Percentiles rank a stretch among this genome's conserved stretches.
Evolutionary conservation across 2,329 filamentous ascomycete species (phyloP).

Genomic region (Cercospora janseana): DNA sequence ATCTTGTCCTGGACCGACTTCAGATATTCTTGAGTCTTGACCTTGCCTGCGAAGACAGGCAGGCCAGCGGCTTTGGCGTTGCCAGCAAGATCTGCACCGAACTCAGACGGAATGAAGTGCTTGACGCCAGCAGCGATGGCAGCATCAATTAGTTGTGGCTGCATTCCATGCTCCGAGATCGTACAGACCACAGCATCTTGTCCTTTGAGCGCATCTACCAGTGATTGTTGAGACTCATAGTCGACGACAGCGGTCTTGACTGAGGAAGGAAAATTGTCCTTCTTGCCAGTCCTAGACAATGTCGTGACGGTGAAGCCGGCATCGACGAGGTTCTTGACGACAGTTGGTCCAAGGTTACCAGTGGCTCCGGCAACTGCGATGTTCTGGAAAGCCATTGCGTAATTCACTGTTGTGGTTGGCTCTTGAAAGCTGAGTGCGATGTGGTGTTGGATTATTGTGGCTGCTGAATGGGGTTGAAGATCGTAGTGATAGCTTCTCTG

Average conservation of each 20-base stretch:
- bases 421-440: background rate
- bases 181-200: constrained; percentile 39
- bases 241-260: constrained; percentile 44
- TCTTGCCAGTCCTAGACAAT: constrained; percentile 47
- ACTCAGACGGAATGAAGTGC: constrained; percentile 44
- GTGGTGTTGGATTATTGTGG: background rate
- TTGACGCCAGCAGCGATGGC: constrained; percentile 40
- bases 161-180: constrained; percentile 16
- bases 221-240: constrained; percentile 46
- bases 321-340: constrained; percentile 45
- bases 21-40: constrained; percentile 39
- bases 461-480: background rate
- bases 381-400: constrained; percentile 23
- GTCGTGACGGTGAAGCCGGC: constrained; percentile 46
- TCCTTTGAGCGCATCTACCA: constrained; percentile 38
- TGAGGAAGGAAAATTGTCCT: constrained; percentile 41
- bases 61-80: constrained; percentile 35
- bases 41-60: constrained; percentile 42
- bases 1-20: constrained; percentile 32
- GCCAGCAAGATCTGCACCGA: constrained; percentile 38
- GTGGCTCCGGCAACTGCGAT: constrained; percentile 38
- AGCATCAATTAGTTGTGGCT: constrained; percentile 42
- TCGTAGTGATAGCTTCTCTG: too few relatives aligned
- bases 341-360: constrained; percentile 44
- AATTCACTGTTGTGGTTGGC: background rate